These are phyloP conservation scores for Bondarzewia mesenterica DNA, from an alignment of 1,284 basidiomycete genomes.

Conservation along the genomic window DNA sequence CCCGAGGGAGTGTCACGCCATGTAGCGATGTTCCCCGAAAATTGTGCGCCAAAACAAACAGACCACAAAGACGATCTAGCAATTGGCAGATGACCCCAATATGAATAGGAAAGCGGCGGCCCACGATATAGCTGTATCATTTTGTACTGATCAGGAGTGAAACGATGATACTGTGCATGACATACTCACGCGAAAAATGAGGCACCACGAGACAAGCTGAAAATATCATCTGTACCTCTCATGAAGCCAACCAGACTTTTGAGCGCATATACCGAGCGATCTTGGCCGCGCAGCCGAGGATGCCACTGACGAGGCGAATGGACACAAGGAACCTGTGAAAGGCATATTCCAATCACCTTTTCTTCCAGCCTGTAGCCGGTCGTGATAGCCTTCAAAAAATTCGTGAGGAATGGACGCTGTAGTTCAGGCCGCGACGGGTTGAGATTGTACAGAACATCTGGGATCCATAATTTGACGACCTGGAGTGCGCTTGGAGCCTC, in stretches of 20 bases:
- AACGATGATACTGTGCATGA: background rate
- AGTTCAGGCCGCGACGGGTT: background rate
- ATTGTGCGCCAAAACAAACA: constrained; percentile 7
- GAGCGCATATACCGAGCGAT: background rate
- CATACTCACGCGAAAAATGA: background rate
- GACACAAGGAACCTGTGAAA: background rate
- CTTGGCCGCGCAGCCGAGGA: background rate
- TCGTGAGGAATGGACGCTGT: background rate
- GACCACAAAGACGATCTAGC: constrained; percentile 6
- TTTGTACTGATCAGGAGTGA: background rate
- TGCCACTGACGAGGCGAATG: background rate
- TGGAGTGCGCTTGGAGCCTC: background rate
- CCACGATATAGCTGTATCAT: background rate
- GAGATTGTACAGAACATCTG: background rate
- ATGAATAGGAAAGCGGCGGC: constrained; percentile 1
- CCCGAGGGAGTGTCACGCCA: constrained; percentile 9
- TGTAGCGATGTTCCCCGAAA: background rate
- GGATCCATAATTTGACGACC: background rate
- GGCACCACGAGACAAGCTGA: background rate
- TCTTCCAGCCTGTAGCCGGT: background rate
- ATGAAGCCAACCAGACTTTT: background rate
- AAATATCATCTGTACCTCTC: background rate
- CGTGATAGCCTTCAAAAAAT: background rate
- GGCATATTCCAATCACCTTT: background rate
- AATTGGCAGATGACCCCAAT: constrained; percentile 6